These are phyloP conservation scores for Bullera alba DNA, from an alignment of 768 basidiomycete genomes.

Conservation along the genomic window DNA sequence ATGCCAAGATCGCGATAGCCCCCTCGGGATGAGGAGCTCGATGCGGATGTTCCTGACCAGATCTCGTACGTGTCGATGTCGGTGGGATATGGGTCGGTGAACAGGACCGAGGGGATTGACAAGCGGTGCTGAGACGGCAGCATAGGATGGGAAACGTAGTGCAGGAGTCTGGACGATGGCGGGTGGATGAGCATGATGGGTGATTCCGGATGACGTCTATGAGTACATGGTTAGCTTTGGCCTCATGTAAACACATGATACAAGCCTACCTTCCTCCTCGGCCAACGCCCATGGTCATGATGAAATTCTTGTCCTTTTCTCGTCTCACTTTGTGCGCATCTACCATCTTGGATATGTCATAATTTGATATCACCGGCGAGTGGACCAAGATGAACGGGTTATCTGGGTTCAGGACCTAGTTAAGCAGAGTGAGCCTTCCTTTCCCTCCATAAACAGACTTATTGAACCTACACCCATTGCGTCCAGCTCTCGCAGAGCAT, in stretches of 20 bases:
- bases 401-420: conserved; percentile 43
- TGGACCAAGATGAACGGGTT: conserved; percentile 45
- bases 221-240: conserved; percentile 12
- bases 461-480: conserved; percentile 34
- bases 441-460: too few relatives aligned
- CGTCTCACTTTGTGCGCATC: conserved; percentile 79
- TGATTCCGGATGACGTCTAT: conserved; percentile 57
- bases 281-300: conserved; percentile 75
- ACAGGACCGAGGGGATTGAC: conserved; percentile 35
- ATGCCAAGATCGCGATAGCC: conserved; percentile 43
- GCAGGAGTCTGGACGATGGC: conserved; percentile 32
- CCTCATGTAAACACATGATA: conserved; percentile 10
- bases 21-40: conserved; percentile 4
- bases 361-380: conserved; percentile 68
- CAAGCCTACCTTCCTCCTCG: conserved; percentile 40
- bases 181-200: conserved; percentile 44
- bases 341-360: conserved; percentile 82
- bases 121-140: conserved; percentile 21
- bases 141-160: conserved; percentile 33
- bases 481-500: conserved; percentile 45
- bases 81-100: conserved; percentile 72
- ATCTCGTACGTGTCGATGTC: conserved; percentile 60
- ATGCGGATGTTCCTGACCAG: conserved; percentile 59
- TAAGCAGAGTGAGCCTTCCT: background rate
- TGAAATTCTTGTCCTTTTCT: conserved; percentile 80